Evolutionary conservation across 2,329 filamentous ascomycete genomes (phyloP), one percentile per base, ranked within the genome.

Genomic region (Coniochaeta sp.): DNA sequence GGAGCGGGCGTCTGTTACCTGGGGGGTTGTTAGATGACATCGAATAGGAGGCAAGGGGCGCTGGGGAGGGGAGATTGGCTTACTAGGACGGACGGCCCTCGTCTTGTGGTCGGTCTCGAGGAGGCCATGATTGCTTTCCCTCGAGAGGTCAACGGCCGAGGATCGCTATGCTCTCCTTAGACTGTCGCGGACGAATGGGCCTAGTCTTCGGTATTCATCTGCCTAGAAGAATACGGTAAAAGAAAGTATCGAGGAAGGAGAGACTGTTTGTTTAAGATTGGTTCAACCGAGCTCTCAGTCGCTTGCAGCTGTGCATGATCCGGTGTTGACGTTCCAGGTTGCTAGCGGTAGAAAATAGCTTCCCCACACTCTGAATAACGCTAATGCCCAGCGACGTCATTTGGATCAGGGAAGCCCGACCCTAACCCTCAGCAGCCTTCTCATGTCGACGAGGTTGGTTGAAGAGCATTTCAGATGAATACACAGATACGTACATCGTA

Each of bases 51-150:
- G 2, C n/a, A 24, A 3, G 10, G 12, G 12, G 6, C 26, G 20
- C 12, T 26, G 12, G 18, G 38, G 3, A 26, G 8, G 12, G 7
- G 22, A 10, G n/a, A n/a, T n/a, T n/a, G 26, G 51, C 71, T 51
- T 72, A 84, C 82, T 66, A 85, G 69, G 54, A 83, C 80, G 50
- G 81, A 82, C n/a, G 79, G 79, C 14, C 78, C 74, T 61, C 79
- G 73, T 64, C 82, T 42, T 2, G 18, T 42, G 5, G 38, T 26
- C n/a, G 38, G 38, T 14, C 38, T 83, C 50, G 65, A 61, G 22
- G 72, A 69, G 56, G 71, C 65, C 72, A 75, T 75, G n/a, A n/a
- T n/a, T n/a, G n/a, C n/a, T n/a, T n/a, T n/a, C n/a, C n/a, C n/a
- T n/a, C n/a, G n/a, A n/a, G n/a, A n/a, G n/a, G n/a, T n/a, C n/a